Evolutionary conservation across 2,329 filamentous ascomycete species (phyloP).

Genomic region (Xylaria multiplex): DNA sequence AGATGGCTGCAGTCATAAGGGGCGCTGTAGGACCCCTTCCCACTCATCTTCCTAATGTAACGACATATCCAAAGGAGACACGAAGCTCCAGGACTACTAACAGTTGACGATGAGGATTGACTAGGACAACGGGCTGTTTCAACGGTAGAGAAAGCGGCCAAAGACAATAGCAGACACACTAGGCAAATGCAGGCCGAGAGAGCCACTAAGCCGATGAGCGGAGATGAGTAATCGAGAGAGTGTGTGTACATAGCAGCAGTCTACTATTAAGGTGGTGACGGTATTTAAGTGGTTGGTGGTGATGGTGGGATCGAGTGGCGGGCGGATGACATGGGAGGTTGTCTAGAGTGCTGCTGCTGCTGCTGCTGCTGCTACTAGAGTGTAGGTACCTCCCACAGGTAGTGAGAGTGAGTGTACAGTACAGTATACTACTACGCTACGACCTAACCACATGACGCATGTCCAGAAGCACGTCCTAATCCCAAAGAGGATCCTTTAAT

Average conservation of each 20-base stretch:
- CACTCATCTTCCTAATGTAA: neutral
- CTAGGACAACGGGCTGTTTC: neutral
- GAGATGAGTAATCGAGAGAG: neutral
- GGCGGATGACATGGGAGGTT: neutral
- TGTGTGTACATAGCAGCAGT: neutral
- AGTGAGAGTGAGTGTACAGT: neutral
- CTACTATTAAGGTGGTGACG: neutral
- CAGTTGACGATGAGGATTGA: neutral
- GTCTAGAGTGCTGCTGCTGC: neutral
- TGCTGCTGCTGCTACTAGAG: too few relatives aligned
- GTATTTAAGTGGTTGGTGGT: neutral
- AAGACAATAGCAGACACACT: neutral
- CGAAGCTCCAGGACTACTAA: neutral
- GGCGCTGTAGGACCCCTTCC: neutral
- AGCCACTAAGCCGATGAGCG: conserved; percentile 15
- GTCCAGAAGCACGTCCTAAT: neutral
- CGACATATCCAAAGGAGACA: conserved; percentile 4
- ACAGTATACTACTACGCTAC: neutral
- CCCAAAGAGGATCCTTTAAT: conserved; percentile 22
- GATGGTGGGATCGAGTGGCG: neutral
- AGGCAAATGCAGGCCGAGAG: conserved; percentile 21
- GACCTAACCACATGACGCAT: conserved; percentile 8
- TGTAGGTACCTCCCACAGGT: neutral
- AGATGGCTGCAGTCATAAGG: conserved; percentile 3
- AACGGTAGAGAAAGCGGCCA: neutral